A percentile compares a stretch with the other conserved stretches of the same genome.
phyloP scores from a whole-genome alignment of 495 filamentous ascomycete species.

The Glonium stellatum region DNA sequence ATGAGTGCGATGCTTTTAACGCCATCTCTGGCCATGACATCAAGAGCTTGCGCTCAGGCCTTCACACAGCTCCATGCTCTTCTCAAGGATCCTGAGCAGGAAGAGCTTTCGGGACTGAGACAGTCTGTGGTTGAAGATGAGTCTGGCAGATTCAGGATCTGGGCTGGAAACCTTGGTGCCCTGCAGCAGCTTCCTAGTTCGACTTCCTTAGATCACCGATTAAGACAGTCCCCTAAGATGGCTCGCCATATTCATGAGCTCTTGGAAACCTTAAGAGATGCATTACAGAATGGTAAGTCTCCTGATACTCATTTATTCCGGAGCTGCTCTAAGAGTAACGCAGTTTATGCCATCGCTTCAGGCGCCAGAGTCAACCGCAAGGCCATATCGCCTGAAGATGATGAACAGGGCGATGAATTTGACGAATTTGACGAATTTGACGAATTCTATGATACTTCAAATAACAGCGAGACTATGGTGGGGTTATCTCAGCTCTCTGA shows the following conservation, averaged over 20 bases:
- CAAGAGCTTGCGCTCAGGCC: conserved; percentile 1
- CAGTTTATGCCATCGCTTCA: conserved; percentile 15
- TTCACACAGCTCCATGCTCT: neutral
- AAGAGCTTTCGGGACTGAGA: neutral
- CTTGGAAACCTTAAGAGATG: conserved; percentile 23
- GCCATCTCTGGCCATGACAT: neutral
- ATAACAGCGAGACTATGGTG: neutral
- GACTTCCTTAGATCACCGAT: conserved; percentile 27
- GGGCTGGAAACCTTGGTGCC: conserved; percentile 23
- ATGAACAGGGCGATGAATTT: neutral
- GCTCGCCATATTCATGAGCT: conserved; percentile 20
- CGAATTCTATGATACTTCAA: neutral
- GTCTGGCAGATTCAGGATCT: conserved; percentile 13
- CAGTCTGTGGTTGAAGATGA: conserved; percentile 7
- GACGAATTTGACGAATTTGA: conserved; percentile 1
- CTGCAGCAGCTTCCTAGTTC: conserved; percentile 4
- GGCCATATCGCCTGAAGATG: neutral
- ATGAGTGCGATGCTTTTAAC: neutral
- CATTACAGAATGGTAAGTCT: conserved; percentile 23
- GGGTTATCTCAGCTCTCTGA: conserved; percentile 7
- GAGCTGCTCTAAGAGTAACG: neutral
- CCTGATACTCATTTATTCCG: neutral
- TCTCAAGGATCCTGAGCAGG: conserved; percentile 1
- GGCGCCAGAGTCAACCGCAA: conserved; percentile 13
- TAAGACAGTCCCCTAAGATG: conserved; percentile 27